Evolutionary conservation across 306 rosid genomes (phyloP).

Genomic region (Mimosa pudica): DNA sequence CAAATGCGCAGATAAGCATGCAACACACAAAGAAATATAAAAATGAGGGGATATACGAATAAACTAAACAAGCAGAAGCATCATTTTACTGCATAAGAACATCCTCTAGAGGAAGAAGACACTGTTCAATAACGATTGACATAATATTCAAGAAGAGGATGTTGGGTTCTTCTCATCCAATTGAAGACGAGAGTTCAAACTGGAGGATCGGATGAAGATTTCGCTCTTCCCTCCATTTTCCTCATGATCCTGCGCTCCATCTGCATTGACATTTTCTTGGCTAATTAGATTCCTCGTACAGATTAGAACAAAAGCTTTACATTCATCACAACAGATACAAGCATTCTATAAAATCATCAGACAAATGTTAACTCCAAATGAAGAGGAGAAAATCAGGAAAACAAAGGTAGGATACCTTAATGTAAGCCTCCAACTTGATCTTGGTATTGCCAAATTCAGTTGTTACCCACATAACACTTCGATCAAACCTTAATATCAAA

Average conservation of each 20-base stretch:
- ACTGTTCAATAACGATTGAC: background rate
- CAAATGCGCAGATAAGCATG: background rate
- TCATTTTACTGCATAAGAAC: background rate
- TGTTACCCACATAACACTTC: conserved; percentile 39
- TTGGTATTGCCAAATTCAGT: conserved; percentile 47
- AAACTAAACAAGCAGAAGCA: background rate
- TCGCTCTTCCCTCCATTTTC: conserved; percentile 15
- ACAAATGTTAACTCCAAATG: background rate
- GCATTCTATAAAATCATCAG: background rate
- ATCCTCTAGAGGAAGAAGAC: background rate
- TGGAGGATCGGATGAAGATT: conserved; percentile 19
- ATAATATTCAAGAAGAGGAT: background rate
- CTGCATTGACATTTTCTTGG: conserved; percentile 32
- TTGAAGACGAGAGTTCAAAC: conserved; percentile 8
- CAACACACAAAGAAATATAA: background rate
- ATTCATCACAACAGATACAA: background rate
- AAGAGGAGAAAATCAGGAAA: background rate
- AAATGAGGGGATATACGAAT: background rate
- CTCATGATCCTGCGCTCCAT: conserved; percentile 57
- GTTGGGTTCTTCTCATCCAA: background rate
- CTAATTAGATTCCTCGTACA: background rate
- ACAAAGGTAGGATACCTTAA: conserved; percentile 43
- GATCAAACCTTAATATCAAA: conserved; percentile 46
- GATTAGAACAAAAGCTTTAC: background rate
- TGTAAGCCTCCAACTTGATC: conserved; percentile 44